Evolutionary conservation across 2,329 filamentous ascomycete genomes (phyloP).

Genomic region (Bipolaris sorokiniana): DNA sequence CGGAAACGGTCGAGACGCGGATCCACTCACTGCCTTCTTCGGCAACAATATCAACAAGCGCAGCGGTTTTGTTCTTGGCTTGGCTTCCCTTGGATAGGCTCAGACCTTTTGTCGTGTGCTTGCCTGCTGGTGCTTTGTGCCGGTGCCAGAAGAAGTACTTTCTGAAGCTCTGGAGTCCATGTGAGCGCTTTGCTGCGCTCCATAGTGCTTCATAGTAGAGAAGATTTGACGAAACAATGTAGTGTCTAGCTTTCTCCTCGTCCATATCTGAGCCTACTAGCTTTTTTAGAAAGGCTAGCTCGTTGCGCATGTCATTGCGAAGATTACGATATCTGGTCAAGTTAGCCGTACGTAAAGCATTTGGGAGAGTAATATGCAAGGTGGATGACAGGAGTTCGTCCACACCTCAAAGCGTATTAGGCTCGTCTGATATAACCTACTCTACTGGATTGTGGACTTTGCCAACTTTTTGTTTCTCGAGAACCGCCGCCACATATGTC

Average conservation of each 20-base stretch:
- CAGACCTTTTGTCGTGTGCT: conserved; percentile 34
- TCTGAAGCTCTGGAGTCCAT: conserved; percentile 61
- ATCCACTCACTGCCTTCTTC: conserved; percentile 69
- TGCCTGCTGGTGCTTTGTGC: conserved; percentile 23
- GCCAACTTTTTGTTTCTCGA: conserved; percentile 37
- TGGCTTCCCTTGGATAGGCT: conserved; percentile 41
- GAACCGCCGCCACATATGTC: conserved; percentile 46
- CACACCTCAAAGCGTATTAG: background rate
- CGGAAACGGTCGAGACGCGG: conserved; percentile 70
- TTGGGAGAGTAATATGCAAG: background rate
- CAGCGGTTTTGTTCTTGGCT: conserved; percentile 56
- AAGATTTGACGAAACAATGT: conserved; percentile 69
- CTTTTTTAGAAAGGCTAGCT: conserved; percentile 43
- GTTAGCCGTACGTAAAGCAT: background rate
- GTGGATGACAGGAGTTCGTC: background rate
- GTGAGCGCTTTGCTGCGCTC: conserved; percentile 64
- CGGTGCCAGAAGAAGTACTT: conserved; percentile 47
- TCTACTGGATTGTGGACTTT: conserved; percentile 48
- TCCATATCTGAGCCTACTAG: conserved; percentile 31
- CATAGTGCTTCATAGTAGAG: conserved; percentile 70
- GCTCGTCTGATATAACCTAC: conserved; percentile 18
- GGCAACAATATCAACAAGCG: conserved; percentile 69
- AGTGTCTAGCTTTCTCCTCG: conserved; percentile 54
- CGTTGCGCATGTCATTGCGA: conserved; percentile 46
- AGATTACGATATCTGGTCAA: conserved; percentile 23